Percentiles rank a stretch among this genome's conserved stretches.
Evolutionary conservation across 2,329 filamentous ascomycete species (phyloP).

Genomic region (Meredithiella fracta): DNA sequence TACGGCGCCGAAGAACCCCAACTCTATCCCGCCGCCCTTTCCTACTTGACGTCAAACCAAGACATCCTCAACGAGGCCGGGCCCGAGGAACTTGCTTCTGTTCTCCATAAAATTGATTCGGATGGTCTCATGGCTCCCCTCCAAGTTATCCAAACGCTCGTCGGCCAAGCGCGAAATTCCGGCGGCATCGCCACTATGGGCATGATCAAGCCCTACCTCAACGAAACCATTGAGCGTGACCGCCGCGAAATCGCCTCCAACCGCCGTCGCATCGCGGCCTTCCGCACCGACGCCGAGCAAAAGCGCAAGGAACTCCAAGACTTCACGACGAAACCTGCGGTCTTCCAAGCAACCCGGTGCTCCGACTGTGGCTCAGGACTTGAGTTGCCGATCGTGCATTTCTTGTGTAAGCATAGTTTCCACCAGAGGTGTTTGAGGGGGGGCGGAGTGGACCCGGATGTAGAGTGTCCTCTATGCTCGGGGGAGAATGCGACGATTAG

Average conservation of each 20-base stretch:
- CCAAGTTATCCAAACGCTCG: constrained; percentile 85
- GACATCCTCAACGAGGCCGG: constrained; percentile 73
- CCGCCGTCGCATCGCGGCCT: constrained; percentile 63
- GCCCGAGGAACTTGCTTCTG: constrained; percentile 57
- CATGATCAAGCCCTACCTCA: constrained; percentile 85
- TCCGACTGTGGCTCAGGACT: constrained; percentile 62
- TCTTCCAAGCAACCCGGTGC: constrained; percentile 84
- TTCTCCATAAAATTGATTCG: constrained; percentile 73
- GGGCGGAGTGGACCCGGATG: constrained; percentile 34
- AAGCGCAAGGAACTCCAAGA: constrained; percentile 67
- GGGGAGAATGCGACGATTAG: constrained; percentile 73
- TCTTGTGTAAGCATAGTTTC: constrained; percentile 93
- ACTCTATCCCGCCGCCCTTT: constrained; percentile 77
- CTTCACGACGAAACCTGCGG: constrained; percentile 60
- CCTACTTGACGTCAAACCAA: constrained; percentile 80
- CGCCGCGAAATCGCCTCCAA: constrained; percentile 70
- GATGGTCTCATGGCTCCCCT: constrained; percentile 89
- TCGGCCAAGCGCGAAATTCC: constrained; percentile 33
- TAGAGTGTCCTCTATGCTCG: constrained; percentile 76
- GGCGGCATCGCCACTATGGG: constrained; percentile 80
- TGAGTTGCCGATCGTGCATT: constrained; percentile 83
- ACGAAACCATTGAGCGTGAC: constrained; percentile 76
- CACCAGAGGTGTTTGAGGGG: constrained; percentile 68
- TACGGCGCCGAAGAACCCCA: constrained; percentile 85
- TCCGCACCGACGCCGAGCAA: constrained; percentile 65